These are phyloP conservation scores for Conticribra weissflogii DNA, from an alignment of 108 stramenopile genomes.

Conservation along the genomic window DNA sequence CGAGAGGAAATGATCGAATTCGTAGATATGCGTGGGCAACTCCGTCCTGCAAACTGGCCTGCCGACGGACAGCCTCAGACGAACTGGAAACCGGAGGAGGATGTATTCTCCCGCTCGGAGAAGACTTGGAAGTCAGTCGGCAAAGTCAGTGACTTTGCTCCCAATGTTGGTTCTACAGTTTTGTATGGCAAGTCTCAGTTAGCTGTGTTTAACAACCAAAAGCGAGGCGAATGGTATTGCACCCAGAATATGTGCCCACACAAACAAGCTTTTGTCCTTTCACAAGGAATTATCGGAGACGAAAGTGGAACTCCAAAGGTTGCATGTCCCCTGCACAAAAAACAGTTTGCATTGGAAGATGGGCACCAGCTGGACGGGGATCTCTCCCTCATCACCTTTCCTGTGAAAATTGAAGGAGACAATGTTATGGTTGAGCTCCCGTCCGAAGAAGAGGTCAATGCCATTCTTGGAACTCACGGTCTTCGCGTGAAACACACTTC, in stretches of 20 bases:
- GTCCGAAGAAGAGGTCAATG: slow-evolving; percentile 79
- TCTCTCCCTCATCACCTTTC: slow-evolving; percentile 87
- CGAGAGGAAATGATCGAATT: slow-evolving; percentile 90
- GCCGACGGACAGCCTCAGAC: slow-evolving; percentile 85
- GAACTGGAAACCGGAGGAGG: slow-evolving; percentile 69
- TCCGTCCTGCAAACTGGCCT: slow-evolving; percentile 89
- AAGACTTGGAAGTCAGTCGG: slow-evolving; percentile 89
- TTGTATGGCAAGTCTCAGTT: slow-evolving; percentile 90
- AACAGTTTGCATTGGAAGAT: slow-evolving; percentile 79
- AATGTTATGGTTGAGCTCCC: slow-evolving; percentile 87
- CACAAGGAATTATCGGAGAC: slow-evolving; percentile 90
- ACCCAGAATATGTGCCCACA: slow-evolving; percentile 95
- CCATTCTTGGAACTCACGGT: slow-evolving; percentile 82
- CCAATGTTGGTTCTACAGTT: slow-evolving; percentile 85
- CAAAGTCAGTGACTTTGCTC: slow-evolving; percentile 65
- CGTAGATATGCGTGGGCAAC: slow-evolving; percentile 85
- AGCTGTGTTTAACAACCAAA: slow-evolving; percentile 87
- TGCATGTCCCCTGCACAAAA: slow-evolving; percentile 95
- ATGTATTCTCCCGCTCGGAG: slow-evolving; percentile 83
- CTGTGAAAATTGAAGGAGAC: slow-evolving; percentile 75
- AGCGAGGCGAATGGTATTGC: slow-evolving; percentile 81
- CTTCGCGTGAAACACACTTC: slow-evolving; percentile 68
- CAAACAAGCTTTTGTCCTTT: slow-evolving; percentile 92
- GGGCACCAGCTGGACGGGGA: slow-evolving; percentile 76
- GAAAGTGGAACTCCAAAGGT: slow-evolving; percentile 80